Evolutionary conservation across 1,284 basidiomycete genomes (phyloP).

Genomic region (Apiotrichum sp.): DNA sequence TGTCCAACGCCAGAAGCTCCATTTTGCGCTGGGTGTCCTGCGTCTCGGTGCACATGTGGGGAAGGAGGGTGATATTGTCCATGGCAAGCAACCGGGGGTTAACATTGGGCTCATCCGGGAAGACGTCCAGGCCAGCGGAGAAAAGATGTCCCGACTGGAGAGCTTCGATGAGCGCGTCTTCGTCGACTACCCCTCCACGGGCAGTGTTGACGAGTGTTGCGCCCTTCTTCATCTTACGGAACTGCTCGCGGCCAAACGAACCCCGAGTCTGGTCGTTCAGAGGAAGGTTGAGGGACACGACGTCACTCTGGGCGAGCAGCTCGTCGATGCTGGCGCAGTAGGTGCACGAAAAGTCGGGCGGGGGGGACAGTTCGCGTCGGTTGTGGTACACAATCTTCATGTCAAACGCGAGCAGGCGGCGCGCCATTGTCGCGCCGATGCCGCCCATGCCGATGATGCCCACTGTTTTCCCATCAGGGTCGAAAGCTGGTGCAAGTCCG

Average conservation of each 20-base stretch:
- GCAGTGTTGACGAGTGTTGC: slow-evolving; percentile 83
- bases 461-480: slow-evolving; percentile 70
- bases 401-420: slow-evolving; percentile 49
- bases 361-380: slow-evolving; percentile 54
- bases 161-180: slow-evolving; percentile 74
- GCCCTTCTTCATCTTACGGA: slow-evolving; percentile 71
- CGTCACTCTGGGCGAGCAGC: slow-evolving; percentile 68
- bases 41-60: slow-evolving; percentile 86
- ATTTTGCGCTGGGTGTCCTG: slow-evolving; percentile 66
- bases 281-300: slow-evolving; percentile 55
- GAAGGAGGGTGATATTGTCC: slow-evolving; percentile 73
- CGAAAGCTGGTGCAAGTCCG: slow-evolving; percentile 56
- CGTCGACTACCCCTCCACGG: slow-evolving; percentile 80
- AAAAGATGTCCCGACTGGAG: slow-evolving; percentile 77
- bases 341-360: slow-evolving; percentile 63
- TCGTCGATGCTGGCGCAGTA: slow-evolving; percentile 66
- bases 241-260: slow-evolving; percentile 69
- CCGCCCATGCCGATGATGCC: slow-evolving; percentile 86
- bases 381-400: slow-evolving; percentile 82
- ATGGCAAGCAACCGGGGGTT: slow-evolving; percentile 73
- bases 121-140: slow-evolving; percentile 83
- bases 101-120: slow-evolving; percentile 77
- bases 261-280: slow-evolving; percentile 64
- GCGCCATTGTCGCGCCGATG: slow-evolving; percentile 57
- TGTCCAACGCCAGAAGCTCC: slow-evolving; percentile 40